Percentiles rank a stretch among this genome's conserved stretches.
Conservation (phyloP, 1,284 basidiomycete species). For the Fomes fomentarius region DNA sequence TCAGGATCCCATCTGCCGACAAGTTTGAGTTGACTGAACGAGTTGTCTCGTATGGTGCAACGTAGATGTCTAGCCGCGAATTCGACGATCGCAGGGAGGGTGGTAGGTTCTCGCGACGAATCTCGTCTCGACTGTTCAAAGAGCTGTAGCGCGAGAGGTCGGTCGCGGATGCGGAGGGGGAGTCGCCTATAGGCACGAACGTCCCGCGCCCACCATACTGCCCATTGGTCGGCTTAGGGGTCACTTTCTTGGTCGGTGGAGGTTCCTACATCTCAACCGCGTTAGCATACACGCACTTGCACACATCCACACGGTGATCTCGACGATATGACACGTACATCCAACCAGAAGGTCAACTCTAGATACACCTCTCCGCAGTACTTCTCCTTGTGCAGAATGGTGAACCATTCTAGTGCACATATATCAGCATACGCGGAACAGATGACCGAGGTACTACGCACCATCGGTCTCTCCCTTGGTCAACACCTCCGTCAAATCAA, state of each 20-base stretch:
- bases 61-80: slow-evolving; percentile 72
- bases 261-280: slow-evolving; percentile 59
- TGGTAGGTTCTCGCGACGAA: slow-evolving; percentile 57
- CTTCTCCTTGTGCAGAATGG: slow-evolving; percentile 85
- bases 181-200: slow-evolving; percentile 62
- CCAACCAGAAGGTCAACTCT: slow-evolving; percentile 95
- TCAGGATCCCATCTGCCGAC: slow-evolving; percentile 54
- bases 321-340: slow-evolving; percentile 59
- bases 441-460: slow-evolving; percentile 41
- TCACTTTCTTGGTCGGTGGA: slow-evolving; percentile 67
- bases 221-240: slow-evolving; percentile 56
- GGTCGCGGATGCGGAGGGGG: slow-evolving; percentile 30
- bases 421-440: background rate
- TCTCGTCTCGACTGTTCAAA: slow-evolving; percentile 39
- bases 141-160: slow-evolving; percentile 41
- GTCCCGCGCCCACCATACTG: slow-evolving; percentile 79
- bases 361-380: slow-evolving; percentile 94
- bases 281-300: background rate
- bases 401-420: slow-evolving; percentile 84
- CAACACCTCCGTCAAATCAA: slow-evolving; percentile 89
- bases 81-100: slow-evolving; percentile 59
- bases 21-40: slow-evolving; percentile 31
- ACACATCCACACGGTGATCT: slow-evolving; percentile 33
- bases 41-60: slow-evolving; percentile 62
- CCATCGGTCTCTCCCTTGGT: slow-evolving; percentile 97